Evolutionary conservation across 2,329 filamentous ascomycete species (phyloP), one percentile per base, ranked within the genome.

Genomic region (Biscogniauxia marginata): DNA sequence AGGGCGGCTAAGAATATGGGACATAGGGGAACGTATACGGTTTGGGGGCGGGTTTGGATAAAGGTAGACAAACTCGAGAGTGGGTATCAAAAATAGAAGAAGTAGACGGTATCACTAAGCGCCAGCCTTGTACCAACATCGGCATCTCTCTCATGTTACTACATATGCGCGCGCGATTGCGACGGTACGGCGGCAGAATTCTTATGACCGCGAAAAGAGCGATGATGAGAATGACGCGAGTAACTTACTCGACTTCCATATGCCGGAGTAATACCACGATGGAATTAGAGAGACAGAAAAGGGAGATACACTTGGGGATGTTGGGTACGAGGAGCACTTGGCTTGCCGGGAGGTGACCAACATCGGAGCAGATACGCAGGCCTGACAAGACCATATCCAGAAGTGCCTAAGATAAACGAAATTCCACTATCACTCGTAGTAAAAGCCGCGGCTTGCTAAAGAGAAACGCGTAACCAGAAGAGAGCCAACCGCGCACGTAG

Each of bases 1-100:
- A 73, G 66, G 71, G 71, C 71, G 70, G 70, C 64, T 72, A 73
- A 66, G 56, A 60, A 61, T 65, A 62, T 62, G 65, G 52, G 55
- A 46, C 50, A 49, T 23, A 56, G 59, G 57, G 52, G 52, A 43
- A 22, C 7, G 19, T 23, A 22, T 49, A 49, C 46, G 25, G 20
- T 60, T 64, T 67, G 61, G 61, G 63, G 59, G 63, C 60, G 54
- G 48, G 18, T n/a, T 2, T 52, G 11, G 20, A 30, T 22, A 13
- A 34, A 44, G 16, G 43, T 20, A 46, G 46, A 46, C 51, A 58
- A 59, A 64, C 63, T 62, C 65, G 61, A 63, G 60, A 64, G 54
- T 49, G 63, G 65, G 46, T 67, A 55, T 69, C 67, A 64, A 67
- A 70, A 71, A 69, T 68, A 71, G 68, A 69, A 63, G 52, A 57